Base-by-base conservation (phyloP, 164 flowering plant species). In the Dillenia turbinata region DNA sequence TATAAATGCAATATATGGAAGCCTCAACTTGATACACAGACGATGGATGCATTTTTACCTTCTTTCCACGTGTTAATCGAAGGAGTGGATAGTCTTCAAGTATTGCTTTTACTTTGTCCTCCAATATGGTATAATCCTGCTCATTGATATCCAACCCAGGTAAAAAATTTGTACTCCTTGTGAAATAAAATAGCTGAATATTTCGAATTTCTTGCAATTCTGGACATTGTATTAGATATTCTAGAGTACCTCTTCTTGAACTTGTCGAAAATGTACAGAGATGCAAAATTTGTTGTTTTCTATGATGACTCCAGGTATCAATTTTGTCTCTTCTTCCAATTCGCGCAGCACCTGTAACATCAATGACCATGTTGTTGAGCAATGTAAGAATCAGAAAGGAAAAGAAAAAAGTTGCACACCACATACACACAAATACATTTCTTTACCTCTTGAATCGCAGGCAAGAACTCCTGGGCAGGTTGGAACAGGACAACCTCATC, bases 231-330 rank as follows among this genome's bases (percentile, higher is more conserved):
- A 33, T 33, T 33, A 33, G 40, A 33, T 33, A 33, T 33, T 33
- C 40, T 33, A 0, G 40, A 33, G 47, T 54, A 80, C 84, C 81
- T 77, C 63, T 19, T 69, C 73, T 14, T 47, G 47, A 44, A 85
- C 90, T 15, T 77, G 71, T n/a, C 96, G 71, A 62, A 72, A 86
- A 52, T 88, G 96, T 0, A 88, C 92, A 44, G 96, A 86, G 47
- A 84, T 57, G 49, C 96, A 88, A 57, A 84, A 88, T 66, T 71
- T 76, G 54, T 88, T 84, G 75, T 88, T 82, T 67, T 88, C 96
- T 19, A 88, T 56, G 26, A 49, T 60, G 3, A 75, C 82, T 11
- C 92, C 92, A 47, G 68, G 60, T 22, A 88, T 75, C 9, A 50
- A 56, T 33, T 58, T 66, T 10, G 74, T 78, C 59, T 57, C 61